phyloP scores from a whole-genome alignment of 768 basidiomycete species.

The Leucocoprinus sp. region DNA sequence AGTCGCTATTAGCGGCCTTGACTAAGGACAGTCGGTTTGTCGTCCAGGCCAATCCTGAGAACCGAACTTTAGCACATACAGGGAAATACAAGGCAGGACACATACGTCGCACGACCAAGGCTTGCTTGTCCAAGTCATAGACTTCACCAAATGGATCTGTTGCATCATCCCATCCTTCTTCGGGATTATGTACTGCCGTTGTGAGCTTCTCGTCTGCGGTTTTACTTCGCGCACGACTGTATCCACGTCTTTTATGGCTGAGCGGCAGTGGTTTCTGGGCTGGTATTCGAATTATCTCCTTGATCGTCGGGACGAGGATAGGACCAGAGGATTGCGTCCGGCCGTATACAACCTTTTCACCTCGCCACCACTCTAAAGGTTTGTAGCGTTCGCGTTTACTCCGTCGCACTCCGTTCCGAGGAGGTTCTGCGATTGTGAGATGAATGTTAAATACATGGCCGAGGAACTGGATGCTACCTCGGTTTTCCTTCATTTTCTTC shows the following conservation, averaged over 20 bases:
- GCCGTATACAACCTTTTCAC: conserved; percentile 81
- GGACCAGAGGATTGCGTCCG: conserved; percentile 32
- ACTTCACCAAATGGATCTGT: conserved; percentile 64
- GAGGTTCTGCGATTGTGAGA: conserved; percentile 17
- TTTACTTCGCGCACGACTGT: conserved; percentile 41
- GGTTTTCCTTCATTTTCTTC: conserved; percentile 33
- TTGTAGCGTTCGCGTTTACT: conserved; percentile 58
- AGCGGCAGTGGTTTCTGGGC: conserved; percentile 29
- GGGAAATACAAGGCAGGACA: conserved; percentile 12
- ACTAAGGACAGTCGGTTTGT: conserved; percentile 56
- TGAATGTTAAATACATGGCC: not conserved
- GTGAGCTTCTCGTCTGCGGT: conserved; percentile 35
- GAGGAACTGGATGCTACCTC: conserved; percentile 14
- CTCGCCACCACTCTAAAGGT: conserved; percentile 91
- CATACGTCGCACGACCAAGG: conserved; percentile 68
- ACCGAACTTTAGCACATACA: conserved; percentile 7
- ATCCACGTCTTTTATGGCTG: conserved; percentile 24
- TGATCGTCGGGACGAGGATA: conserved; percentile 58
- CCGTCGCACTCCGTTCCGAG: conserved; percentile 56
- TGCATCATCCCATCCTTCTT: conserved; percentile 82
- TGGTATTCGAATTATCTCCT: conserved; percentile 55
- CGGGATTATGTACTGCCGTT: conserved; percentile 32
- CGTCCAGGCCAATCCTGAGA: conserved; percentile 72
- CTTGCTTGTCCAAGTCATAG: conserved; percentile 51
- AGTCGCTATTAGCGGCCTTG: conserved; percentile 52